phyloP scores from a whole-genome alignment of 2,329 filamentous ascomycete genomes.

The Colletotrichum salicis region DNA sequence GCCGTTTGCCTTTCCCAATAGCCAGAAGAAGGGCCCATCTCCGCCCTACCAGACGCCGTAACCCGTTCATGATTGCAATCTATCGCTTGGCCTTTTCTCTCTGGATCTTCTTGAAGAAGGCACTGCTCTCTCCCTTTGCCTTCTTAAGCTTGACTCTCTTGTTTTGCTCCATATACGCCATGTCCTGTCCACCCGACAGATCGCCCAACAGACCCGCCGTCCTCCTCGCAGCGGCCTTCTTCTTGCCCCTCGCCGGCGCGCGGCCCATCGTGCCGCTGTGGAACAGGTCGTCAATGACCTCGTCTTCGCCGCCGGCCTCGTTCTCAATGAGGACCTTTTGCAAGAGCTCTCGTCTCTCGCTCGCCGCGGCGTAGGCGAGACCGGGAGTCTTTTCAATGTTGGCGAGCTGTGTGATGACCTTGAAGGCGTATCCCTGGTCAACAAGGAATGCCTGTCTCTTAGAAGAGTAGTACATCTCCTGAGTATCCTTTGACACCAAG shows the following conservation, averaged over 20 bases:
- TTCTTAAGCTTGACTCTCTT: conserved; percentile 73
- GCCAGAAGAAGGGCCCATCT: neutral
- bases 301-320: conserved; percentile 77
- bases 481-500: conserved; percentile 94
- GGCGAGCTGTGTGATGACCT: conserved; percentile 95
- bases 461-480: conserved; percentile 97
- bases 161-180: conserved; percentile 94
- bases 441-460: conserved; percentile 97
- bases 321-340: conserved; percentile 91
- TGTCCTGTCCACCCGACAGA: conserved; percentile 90
- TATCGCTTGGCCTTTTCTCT: conserved; percentile 60
- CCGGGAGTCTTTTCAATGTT: conserved; percentile 87
- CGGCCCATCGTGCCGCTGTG: conserved; percentile 55
- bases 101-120: conserved; percentile 74
- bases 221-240: conserved; percentile 73
- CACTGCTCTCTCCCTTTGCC: conserved; percentile 70
- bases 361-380: conserved; percentile 81
- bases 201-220: conserved; percentile 88
- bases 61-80: conserved; percentile 20
- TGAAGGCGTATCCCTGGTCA: conserved; percentile 98
- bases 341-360: conserved; percentile 85
- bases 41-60: neutral
- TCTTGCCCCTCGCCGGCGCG: conserved; percentile 50
- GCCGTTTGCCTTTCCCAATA: conserved; percentile 15
- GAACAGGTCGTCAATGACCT: conserved; percentile 74